These are phyloP conservation scores for Diversispora epigaea DNA, from an alignment of 192 early-diverging fungal genomes.

Conservation along the genomic window DNA sequence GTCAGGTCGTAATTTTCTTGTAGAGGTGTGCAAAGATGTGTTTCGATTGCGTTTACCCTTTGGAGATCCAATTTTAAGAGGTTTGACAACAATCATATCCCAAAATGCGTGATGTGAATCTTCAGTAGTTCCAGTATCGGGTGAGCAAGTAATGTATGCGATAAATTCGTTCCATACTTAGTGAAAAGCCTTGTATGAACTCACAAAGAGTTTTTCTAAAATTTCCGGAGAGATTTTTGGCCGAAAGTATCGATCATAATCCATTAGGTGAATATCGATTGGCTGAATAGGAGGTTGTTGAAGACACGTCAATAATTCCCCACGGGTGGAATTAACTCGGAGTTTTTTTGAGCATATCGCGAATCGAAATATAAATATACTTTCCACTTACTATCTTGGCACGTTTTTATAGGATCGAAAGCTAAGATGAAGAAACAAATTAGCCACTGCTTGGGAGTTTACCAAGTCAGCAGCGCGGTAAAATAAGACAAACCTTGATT, in stretches of 20 bases:
- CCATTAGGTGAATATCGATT: too few species aligned
- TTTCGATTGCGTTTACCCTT: not conserved
- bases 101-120: conserved; percentile 9
- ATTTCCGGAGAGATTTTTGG: not conserved
- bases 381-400: too few species aligned
- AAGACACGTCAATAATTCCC: conserved; percentile 1
- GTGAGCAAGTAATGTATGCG: not conserved
- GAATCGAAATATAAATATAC: not conserved
- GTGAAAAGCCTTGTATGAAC: not conserved
- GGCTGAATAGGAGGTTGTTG: not conserved
- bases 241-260: too few species aligned
- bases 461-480: too few species aligned
- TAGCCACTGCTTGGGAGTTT: too few species aligned
- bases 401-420: too few species aligned
- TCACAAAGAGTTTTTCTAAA: conserved; percentile 28
- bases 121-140: not conserved
- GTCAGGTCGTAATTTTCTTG: conserved; percentile 24
- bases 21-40: conserved; percentile 1
- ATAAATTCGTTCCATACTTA: conserved; percentile 21
- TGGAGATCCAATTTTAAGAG: conserved; percentile 1
- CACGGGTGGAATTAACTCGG: not conserved
- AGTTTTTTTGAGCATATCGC: not conserved
- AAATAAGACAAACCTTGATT: too few species aligned
- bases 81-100: too few species aligned
- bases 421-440: too few species aligned